Base-by-base conservation (phyloP, 23 red algal genomes). In the Agarophyton chilense region DNA sequence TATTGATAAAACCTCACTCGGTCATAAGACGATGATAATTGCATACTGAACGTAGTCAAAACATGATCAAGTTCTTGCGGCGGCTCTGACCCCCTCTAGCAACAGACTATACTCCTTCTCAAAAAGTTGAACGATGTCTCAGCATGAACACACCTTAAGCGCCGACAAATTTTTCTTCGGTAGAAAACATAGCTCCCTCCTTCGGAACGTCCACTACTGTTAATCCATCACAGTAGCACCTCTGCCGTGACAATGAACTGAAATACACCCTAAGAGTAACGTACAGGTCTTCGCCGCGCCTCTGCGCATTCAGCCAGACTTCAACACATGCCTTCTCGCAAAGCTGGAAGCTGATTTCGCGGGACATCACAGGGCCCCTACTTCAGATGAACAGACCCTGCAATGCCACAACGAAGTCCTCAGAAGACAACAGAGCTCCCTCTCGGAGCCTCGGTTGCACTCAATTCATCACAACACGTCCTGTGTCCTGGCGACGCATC, bases 221-320 rank as follows among this genome's bases (percentile, higher is more conserved):
- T 39, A 78, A 78, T 51, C 72, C 72, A 78, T 78, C 72, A 18
- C 72, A 51, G 72, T 39, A 45, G 35, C 51, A 47, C 72, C 72
- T 78, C 35, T 78, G 72, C 72, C 43, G 34, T 78, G 35, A 16
- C 72, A 10, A 78, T 26, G 52, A 78, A 78, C 72, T 44, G 17
- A 78, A 0, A 50, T 31, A 78, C 11, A 16, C 34, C 72, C 72
- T 12, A 78, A 78, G 32, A 43, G 72, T 51, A 78, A 78, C 32
- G 39, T 50, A 39, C 72, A 78, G 49, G 72, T 78, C 43, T 78
- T 78, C 50, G 72, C 72, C 43, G 41, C 72, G 72, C 72, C 72
- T 78, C 41, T 78, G 72, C 72, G 52, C 72, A 78, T 78, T 50
- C 72, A 78, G 72, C 72, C 72, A 78, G 41, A 50, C 72, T 78